Conservation (phyloP, 192 early-diverging fungal genomes). For the Jimgerdemannia lactiflua region DNA sequence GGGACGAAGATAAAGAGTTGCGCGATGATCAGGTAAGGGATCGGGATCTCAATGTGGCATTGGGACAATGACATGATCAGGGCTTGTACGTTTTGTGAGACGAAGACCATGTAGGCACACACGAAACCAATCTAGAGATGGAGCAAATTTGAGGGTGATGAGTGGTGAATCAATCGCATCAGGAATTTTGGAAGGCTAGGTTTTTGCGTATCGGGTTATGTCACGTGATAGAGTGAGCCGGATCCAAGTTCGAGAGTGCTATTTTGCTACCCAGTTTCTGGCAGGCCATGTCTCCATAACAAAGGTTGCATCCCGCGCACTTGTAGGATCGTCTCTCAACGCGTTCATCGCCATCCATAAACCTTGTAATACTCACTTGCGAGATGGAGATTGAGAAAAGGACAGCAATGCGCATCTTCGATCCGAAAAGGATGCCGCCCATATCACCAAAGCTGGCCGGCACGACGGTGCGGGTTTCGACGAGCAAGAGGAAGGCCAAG, state of each 20-base stretch:
- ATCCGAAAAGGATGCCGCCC: conserved; percentile 60
- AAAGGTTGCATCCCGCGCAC: too few relatives aligned
- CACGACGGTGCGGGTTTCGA: conserved; percentile 56
- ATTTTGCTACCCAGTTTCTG: too few relatives aligned
- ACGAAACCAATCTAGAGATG: conserved; percentile 74
- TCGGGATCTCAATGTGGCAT: conserved; percentile 53
- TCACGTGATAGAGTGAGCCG: too few relatives aligned
- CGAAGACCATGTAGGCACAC: conserved; percentile 90
- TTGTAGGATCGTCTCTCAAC: too few relatives aligned
- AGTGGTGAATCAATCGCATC: background rate
- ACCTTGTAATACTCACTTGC: background rate
- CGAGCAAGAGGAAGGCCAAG: conserved; percentile 62
- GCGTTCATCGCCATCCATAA: too few relatives aligned
- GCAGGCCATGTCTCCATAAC: too few relatives aligned
- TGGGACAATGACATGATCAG: conserved; percentile 69
- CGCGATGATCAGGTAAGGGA: conserved; percentile 58
- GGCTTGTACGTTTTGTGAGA: conserved; percentile 83
- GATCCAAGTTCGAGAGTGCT: too few relatives aligned
- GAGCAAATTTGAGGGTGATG: background rate
- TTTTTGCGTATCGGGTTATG: too few relatives aligned
- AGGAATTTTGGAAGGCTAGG: too few relatives aligned
- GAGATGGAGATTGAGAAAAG: conserved; percentile 41
- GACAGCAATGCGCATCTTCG: conserved; percentile 57
- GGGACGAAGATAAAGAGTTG: conserved; percentile 80
- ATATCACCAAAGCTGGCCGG: conserved; percentile 69